Percentiles rank a stretch among this genome's conserved stretches.
These are phyloP conservation scores for Boletus rubropictus DNA, from an alignment of 768 basidiomycete genomes.

Conservation along the genomic window DNA sequence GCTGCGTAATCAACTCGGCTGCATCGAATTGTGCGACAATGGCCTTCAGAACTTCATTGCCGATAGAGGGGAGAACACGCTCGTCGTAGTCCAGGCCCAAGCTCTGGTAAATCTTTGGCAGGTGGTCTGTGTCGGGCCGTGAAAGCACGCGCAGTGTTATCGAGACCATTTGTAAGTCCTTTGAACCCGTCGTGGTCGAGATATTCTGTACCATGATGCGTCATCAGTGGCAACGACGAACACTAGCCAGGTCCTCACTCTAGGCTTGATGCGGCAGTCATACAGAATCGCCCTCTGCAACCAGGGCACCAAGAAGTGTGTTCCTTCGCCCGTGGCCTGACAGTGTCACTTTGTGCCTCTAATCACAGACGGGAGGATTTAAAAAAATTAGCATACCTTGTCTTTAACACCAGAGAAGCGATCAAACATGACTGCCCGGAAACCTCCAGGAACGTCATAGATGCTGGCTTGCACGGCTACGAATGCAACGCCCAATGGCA, in stretches of 20 bases:
- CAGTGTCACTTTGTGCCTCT: neutral
- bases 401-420: constrained; percentile 88
- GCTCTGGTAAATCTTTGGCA: constrained; percentile 91
- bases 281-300: constrained; percentile 94
- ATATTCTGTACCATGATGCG: constrained; percentile 63
- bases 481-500: constrained; percentile 38
- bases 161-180: constrained; percentile 98
- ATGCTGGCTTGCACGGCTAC: constrained; percentile 46
- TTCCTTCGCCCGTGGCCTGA: constrained; percentile 87
- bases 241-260: constrained; percentile 46
- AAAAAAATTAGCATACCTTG: constrained; percentile 42
- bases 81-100: constrained; percentile 97
- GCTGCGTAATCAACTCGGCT: constrained; percentile 92
- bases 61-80: constrained; percentile 93
- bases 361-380: neutral
- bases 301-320: constrained; percentile 95
- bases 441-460: constrained; percentile 83
- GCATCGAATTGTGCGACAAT: constrained; percentile 99
- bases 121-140: constrained; percentile 80
- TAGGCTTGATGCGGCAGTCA: constrained; percentile 95
- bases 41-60: constrained; percentile 95
- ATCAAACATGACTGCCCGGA: constrained; percentile 96
- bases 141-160: constrained; percentile 95
- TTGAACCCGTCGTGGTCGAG: constrained; percentile 97
- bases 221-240: constrained; percentile 4